These are phyloP conservation scores for Alternaria panax DNA, from an alignment of 2,329 filamentous ascomycete genomes.

Conservation along the genomic window DNA sequence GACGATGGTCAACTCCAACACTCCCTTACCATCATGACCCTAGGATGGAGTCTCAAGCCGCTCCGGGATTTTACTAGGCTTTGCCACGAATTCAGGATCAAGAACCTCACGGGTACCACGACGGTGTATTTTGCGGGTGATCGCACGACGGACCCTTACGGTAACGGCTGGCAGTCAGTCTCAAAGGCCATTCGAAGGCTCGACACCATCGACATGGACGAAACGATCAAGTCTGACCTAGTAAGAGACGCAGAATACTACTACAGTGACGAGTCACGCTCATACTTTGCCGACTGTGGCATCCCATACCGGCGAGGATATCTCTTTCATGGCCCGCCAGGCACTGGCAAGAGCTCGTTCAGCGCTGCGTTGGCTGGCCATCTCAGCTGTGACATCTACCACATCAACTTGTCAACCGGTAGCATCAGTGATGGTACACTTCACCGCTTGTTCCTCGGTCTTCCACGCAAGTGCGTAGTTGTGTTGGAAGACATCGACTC, in stretches of 20 bases:
- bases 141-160: conserved; percentile 12
- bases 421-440: conserved; percentile 41
- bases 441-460: conserved; percentile 21
- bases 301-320: conserved; percentile 49
- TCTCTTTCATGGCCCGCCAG: conserved; percentile 51
- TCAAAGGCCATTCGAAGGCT: conserved; percentile 37
- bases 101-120: conserved; percentile 31
- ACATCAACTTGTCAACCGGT: conserved; percentile 45
- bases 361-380: conserved; percentile 49
- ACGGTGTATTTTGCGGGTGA: conserved; percentile 36
- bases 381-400: conserved; percentile 50
- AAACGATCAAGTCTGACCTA: conserved; percentile 36
- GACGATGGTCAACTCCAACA: conserved; percentile 25
- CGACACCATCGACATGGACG: conserved; percentile 44
- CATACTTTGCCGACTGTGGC: conserved; percentile 47
- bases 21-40: conserved; percentile 30
- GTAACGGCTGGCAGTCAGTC: conserved; percentile 31
- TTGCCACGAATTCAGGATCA: conserved; percentile 33
- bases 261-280: conserved; percentile 39
- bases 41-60: conserved; percentile 39
- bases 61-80: conserved; percentile 30
- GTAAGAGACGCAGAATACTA: conserved; percentile 49
- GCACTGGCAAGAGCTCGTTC: conserved; percentile 53
- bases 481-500: conserved; percentile 54
- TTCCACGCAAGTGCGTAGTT: conserved; percentile 50